Conservation (phyloP, 768 basidiomycete species). For the Cystobasidium onofrii region DNA sequence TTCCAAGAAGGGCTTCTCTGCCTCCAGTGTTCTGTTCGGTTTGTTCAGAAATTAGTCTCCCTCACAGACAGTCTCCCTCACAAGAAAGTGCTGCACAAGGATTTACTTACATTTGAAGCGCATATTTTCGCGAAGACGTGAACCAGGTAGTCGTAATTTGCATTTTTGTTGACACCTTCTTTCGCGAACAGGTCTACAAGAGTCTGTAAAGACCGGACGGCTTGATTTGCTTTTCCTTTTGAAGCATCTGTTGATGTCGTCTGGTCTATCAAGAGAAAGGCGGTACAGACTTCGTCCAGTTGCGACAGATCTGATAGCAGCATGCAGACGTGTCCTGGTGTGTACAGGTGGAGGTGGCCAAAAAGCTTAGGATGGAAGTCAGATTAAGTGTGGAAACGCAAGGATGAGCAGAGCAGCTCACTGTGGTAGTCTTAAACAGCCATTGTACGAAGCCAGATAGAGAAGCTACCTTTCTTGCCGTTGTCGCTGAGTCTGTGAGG, state of each 20-base stretch:
- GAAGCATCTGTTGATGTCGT: not conserved
- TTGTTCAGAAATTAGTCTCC: no score
- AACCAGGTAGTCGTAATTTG: constrained; percentile 31
- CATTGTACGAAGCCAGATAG: constrained; percentile 3
- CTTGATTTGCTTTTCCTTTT: not conserved
- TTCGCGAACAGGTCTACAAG: constrained; percentile 26
- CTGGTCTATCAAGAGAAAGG: not conserved
- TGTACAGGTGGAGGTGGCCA: not conserved
- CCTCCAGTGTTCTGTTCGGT: constrained; percentile 27
- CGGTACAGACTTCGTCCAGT: constrained; percentile 23
- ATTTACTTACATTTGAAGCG: constrained; percentile 13
- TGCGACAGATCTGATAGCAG: constrained; percentile 33
- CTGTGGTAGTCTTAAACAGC: not conserved
- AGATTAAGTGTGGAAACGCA: not conserved
- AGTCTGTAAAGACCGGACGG: constrained; percentile 12
- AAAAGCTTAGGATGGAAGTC: not conserved
- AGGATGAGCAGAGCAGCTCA: no score
- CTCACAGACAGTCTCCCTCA: no score
- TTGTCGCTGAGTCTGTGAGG: constrained; percentile 20
- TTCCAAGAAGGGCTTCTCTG: constrained; percentile 1
- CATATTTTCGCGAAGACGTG: constrained; percentile 32
- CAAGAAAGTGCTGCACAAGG: no score
- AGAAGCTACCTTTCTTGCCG: not conserved
- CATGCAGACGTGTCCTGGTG: constrained; percentile 27
- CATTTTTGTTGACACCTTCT: constrained; percentile 25